Evolutionary conservation across 1,284 basidiomycete genomes (phyloP).

Genomic region (Leccinum fuscescens): DNA sequence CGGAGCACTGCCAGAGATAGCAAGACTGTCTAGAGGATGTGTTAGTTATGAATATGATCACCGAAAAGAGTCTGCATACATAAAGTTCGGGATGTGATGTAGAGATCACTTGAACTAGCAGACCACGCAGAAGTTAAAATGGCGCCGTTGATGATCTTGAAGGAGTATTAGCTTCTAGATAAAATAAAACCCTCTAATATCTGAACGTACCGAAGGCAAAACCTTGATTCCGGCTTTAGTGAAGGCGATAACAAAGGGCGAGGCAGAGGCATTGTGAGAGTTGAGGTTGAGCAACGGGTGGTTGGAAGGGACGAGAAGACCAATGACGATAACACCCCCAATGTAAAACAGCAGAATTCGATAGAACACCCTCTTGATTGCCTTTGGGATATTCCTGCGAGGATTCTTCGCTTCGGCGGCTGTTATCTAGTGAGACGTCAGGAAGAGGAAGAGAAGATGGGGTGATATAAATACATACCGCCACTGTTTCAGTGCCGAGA

Average conservation of each 20-base stretch:
- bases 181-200: neutral
- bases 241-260: conserved; percentile 52
- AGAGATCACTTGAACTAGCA: conserved; percentile 27
- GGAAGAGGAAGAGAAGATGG: neutral
- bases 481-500: conserved; percentile 57
- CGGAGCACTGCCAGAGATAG: conserved; percentile 57
- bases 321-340: conserved; percentile 44
- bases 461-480: conserved; percentile 20
- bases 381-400: conserved; percentile 35
- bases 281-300: conserved; percentile 37
- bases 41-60: neutral
- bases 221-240: conserved; percentile 47
- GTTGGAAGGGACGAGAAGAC: conserved; percentile 48
- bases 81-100: neutral
- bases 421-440: conserved; percentile 35
- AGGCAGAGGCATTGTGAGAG: conserved; percentile 35
- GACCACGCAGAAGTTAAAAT: conserved; percentile 62
- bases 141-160: conserved; percentile 50
- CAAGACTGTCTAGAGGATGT: conserved; percentile 45
- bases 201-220: conserved; percentile 39
- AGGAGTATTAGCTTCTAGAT: conserved; percentile 30
- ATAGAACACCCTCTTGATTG: conserved; percentile 48
- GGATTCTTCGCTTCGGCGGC: conserved; percentile 42
- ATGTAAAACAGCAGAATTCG: conserved; percentile 53
- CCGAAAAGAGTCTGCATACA: neutral